These are phyloP conservation scores for Coemansia sp. DNA, from an alignment of 192 early-diverging fungal genomes.

Conservation along the genomic window DNA sequence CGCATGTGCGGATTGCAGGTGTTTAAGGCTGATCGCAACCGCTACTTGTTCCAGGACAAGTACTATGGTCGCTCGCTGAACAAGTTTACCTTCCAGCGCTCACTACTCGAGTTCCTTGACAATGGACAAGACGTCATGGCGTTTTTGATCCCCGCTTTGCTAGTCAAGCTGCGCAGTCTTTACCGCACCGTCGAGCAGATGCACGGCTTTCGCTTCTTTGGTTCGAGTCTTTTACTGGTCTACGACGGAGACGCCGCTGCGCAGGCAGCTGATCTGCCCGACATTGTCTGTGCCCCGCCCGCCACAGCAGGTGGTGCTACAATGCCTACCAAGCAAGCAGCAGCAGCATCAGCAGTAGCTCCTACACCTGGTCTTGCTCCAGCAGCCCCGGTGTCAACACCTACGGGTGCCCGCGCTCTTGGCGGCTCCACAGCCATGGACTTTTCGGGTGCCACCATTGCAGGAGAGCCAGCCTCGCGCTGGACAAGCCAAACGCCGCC, in stretches of 20 bases:
- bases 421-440: background rate
- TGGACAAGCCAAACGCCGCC: slow-evolving; percentile 11
- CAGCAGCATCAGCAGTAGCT: background rate
- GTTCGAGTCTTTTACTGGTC: slow-evolving; percentile 81
- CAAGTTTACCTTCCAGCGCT: slow-evolving; percentile 69
- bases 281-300: background rate
- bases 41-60: slow-evolving; percentile 89
- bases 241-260: slow-evolving; percentile 74
- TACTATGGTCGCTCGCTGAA: slow-evolving; percentile 90
- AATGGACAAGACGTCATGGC: slow-evolving; percentile 73
- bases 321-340: slow-evolving; percentile 6
- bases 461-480: background rate
- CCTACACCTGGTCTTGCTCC: too few relatives aligned
- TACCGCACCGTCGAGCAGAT: slow-evolving; percentile 72
- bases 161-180: slow-evolving; percentile 70
- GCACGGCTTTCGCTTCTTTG: slow-evolving; percentile 86
- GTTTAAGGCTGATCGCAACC: slow-evolving; percentile 68
- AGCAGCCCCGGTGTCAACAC: background rate
- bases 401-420: background rate
- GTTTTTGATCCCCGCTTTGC: slow-evolving; percentile 76
- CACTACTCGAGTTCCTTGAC: slow-evolving; percentile 79
- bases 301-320: slow-evolving; percentile 3
- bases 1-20: slow-evolving; percentile 99
- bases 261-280: slow-evolving; percentile 10
- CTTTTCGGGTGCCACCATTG: background rate